Evolutionary conservation across 768 basidiomycete species (phyloP), one percentile per base, ranked within the genome.

Genomic region (Mycena leptocephala): DNA sequence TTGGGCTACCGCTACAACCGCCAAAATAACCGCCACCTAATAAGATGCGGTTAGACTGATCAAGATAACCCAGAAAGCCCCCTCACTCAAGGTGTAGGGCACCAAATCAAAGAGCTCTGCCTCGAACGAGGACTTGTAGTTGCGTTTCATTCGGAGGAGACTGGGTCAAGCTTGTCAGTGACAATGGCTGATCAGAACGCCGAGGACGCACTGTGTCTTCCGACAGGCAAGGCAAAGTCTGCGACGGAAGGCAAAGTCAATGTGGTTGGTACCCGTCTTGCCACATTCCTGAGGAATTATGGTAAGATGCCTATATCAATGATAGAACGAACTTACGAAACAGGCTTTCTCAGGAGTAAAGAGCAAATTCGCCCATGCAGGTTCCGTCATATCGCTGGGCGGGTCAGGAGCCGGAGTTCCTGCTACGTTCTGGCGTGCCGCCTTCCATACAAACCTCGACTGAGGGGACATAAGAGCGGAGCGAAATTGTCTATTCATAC

Each of bases 151-250:
- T 55, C 67, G 53, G 5, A 69, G 67, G 37, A 69, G 67, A 43
- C 67, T 59, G 8, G n/a, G n/a, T n/a, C n/a, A n/a, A n/a, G n/a
- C n/a, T 39, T 7, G 10, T 68, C 10, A 68, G 13, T 13, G n/a
- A 28, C n/a, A 18, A 6, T 16, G 16, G 13, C 18, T 9, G 43
- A 51, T 4, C 35, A 59, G 3, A 32, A 10, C 37, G 37, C 20
- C 8, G 24, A 28, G 39, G 18, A 69, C 55, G 39, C 2, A 69
- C 55, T 69, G 9, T 58, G 58, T 16, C 67, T 69, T 69, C 28
- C 67, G 37, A 55, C 67, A 69, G 5, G 2, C 22, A 41, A 69
- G 56, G 41, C 55, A 69, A 55, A 69, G 53, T 33, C 67, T 56
- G 30, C 41, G 53, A 22, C 53, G 56, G n/a, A 68, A 51, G n/a